A percentile compares a stretch with the other conserved stretches of the same genome.
Conservation (phyloP, 805 yeast genomes). For the Wickerhamiella azyma region DNA sequence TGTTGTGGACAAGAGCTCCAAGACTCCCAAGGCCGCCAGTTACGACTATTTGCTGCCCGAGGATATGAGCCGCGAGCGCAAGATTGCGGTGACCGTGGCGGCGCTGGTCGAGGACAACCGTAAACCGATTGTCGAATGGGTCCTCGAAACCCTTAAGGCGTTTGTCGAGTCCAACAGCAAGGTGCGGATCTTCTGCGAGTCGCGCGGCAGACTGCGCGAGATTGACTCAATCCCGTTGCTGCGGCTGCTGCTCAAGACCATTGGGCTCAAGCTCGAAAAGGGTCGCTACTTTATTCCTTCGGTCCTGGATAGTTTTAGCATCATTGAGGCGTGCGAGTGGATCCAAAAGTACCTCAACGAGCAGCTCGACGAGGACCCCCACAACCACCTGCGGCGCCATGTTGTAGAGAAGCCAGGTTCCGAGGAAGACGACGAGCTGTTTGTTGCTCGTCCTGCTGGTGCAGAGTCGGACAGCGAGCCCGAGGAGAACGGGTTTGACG, state of each 20-base stretch:
- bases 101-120: conserved; percentile 36
- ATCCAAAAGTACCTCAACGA: conserved; percentile 32
- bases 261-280: conserved; percentile 33
- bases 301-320: conserved; percentile 21
- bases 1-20: conserved; percentile 24
- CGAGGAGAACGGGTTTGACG: conserved; percentile 12
- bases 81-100: conserved; percentile 38
- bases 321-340: conserved; percentile 28
- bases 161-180: conserved; percentile 15
- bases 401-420: conserved; percentile 27
- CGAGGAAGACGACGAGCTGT: conserved; percentile 4
- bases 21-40: conserved; percentile 9
- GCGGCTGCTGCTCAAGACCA: conserved; percentile 33
- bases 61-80: conserved; percentile 30
- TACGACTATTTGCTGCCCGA: conserved; percentile 23
- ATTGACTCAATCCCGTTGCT: conserved; percentile 36
- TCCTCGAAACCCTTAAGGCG: conserved; percentile 28
- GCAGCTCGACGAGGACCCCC: conserved; percentile 28
- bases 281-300: conserved; percentile 31
- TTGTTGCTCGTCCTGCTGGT: conserved; percentile 20
- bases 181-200: conserved; percentile 18
- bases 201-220: conserved; percentile 17
- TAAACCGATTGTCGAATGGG: conserved; percentile 31
- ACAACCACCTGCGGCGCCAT: conserved; percentile 24
- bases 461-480: conserved; percentile 12